Conservation (phyloP, 2,329 filamentous ascomycete genomes). For the Diaporthe destruens region DNA sequence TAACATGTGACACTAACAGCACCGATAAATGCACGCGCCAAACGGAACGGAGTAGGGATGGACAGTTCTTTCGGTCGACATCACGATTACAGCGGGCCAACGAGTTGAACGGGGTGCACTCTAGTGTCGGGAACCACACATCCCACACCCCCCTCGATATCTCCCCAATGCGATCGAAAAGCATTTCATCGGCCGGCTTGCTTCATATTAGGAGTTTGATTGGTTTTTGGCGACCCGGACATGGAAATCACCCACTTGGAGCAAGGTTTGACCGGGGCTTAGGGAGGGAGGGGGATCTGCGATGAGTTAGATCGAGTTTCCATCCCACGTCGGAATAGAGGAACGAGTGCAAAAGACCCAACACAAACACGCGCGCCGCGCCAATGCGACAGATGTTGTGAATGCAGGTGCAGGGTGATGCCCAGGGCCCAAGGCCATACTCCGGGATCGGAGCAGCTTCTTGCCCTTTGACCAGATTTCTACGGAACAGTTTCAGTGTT, state of each 20-base stretch:
- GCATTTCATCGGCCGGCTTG: conserved; percentile 37
- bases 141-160: conserved; percentile 26
- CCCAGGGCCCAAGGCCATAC: neutral
- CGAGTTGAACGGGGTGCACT: conserved; percentile 9
- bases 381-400: neutral
- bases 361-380: neutral
- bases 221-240: conserved; percentile 42
- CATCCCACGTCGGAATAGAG: conserved; percentile 41
- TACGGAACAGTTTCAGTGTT: neutral
- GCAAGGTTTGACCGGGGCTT: conserved; percentile 33
- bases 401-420: neutral
- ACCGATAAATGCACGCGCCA: conserved; percentile 40
- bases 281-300: conserved; percentile 31
- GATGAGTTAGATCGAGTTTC: conserved; percentile 39
- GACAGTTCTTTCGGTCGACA: conserved; percentile 35
- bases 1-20: conserved; percentile 21
- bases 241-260: conserved; percentile 39
- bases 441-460: neutral
- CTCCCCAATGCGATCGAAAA: conserved; percentile 36
- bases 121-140: conserved; percentile 17
- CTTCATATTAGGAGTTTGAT: conserved; percentile 43
- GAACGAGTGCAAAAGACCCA: conserved; percentile 39
- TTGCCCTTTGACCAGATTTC: neutral
- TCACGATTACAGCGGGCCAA: conserved; percentile 35
- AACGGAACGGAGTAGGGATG: conserved; percentile 35